Base-by-base conservation (phyloP, 2,329 filamentous ascomycete species). In the Immersiporthe knoxdaviesiana region DNA sequence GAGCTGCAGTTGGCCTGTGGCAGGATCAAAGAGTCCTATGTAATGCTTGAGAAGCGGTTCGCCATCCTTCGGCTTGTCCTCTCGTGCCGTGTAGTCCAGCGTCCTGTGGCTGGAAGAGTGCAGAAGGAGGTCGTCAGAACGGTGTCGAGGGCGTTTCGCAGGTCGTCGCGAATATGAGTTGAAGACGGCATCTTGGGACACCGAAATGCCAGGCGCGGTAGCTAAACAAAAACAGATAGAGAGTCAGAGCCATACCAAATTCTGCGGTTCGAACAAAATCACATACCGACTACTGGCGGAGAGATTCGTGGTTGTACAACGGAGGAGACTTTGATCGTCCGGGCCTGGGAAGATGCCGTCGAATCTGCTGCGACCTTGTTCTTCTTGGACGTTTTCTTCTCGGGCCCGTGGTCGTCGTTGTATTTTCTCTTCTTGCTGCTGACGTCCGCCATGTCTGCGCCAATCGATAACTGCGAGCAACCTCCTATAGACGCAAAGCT, bases 11-110 rank as follows among this genome's bases (percentile, higher is more conserved):
- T 86, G 81, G 27, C 87, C 87, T 0, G 86, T 88, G 44, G 82
- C 79, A 0, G 88, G 86, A 73, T 92, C 88, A 71, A 87, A 90
- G 6, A 91, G 80, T 21, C 88, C 90, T 37, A 92, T 78, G 75
- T 89, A 92, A 77, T 91, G 88, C 66, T 88, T 90, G 60, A 90
- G 72, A 4, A 85, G 76, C 6, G 81, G 76, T 68, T 84, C 80
- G 16, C 76, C 74, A 14, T 79, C 80, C 35, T 78, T 77, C 1
- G 75, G 74, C 16, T 80, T 79, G 63, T 87, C 84, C 75, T 90
- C 87, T 68, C 84, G 83, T 37, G 82, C 88, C 7, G 83, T 88
- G 73, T 89, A 90, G 74, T 90, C 85, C 52, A 91, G 76, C 54
- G 82, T 87, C 39, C 79, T 82, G 76, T 91, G 87, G 60, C 80